These are phyloP conservation scores for Trichomonas tenax DNA, from an alignment of 208 protist species.

Conservation along the genomic window DNA sequence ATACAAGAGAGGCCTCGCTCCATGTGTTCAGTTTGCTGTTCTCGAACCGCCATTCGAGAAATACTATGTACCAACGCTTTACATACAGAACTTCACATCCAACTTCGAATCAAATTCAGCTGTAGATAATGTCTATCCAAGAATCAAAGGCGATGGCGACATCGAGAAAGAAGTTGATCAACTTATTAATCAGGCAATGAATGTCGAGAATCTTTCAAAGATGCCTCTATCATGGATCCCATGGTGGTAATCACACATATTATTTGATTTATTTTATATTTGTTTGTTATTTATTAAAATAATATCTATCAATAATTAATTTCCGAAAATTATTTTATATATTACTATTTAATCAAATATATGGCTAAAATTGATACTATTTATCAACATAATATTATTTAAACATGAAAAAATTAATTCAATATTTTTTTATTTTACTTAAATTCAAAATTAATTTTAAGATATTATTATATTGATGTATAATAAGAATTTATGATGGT, in stretches of 20 bases:
- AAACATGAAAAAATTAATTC: too few species aligned
- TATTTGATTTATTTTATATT: neutral
- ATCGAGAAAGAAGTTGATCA: neutral
- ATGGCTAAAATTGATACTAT: too few species aligned
- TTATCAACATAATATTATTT: too few species aligned
- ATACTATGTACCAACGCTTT: neutral
- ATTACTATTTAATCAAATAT: too few species aligned
- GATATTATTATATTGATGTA: too few species aligned
- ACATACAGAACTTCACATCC: neutral
- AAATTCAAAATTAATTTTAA: too few species aligned
- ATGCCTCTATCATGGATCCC: neutral
- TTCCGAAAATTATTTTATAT: too few species aligned
- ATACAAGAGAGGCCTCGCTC: neutral
- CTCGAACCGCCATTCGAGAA: neutral
- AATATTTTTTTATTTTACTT: too few species aligned
- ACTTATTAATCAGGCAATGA: neutral
- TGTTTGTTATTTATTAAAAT: neutral
- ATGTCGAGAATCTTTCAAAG: neutral
- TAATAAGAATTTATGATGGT: too few species aligned
- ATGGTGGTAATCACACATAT: neutral
- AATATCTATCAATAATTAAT: too few species aligned
- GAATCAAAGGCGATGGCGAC: neutral
- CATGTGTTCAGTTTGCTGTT: neutral
- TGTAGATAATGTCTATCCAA: neutral
- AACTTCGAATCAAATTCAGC: neutral